Evolutionary conservation across 2,329 filamentous ascomycete genomes (phyloP), one percentile per base, ranked within the genome.

Genomic region (Xylariaceae sp.): DNA sequence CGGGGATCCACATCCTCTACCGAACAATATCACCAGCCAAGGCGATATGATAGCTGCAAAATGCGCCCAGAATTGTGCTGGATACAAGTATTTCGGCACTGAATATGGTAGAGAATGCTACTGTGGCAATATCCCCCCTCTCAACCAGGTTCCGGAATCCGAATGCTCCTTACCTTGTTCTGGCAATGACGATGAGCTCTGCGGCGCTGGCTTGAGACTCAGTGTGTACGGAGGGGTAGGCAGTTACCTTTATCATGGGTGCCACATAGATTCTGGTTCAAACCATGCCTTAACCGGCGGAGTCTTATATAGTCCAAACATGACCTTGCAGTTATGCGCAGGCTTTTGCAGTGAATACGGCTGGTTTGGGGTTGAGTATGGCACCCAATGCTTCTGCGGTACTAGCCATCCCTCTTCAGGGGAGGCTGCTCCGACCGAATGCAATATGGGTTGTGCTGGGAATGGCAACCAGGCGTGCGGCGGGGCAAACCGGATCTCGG

Each of bases 251-350:
- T 64, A 60, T 40, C 51, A 58, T 12, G 62, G 62, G 7, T 64
- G 62, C 44, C 57, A 61, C 48, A 61, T 52, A 1, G 62, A 64
- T 52, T 51, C 43, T 26, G 45, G 42, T 20, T 50, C 44, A 1
- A 50, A 48, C 37, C 60, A 60, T 18, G 54, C 57, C 1, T 44
- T 64, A 3, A 23, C 52, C n/a, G 21, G 50, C 48, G 56, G 50
- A 26, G n/a, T 54, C 64, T 48, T 64, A 9, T 26, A 26, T 26
- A 9, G 60, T 16, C 48, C 59, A 19, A 64, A 56, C 46, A 74
- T 77, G 73, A 74, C 76, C 6, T 62, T 78, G 14, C 73, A 76
- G 37, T 66, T 63, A 51, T 77, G 75, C 57, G 71, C 72, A 1
- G 53, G 57, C 42, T 75, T 26, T 9, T 26, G 23, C 68, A 56